These are phyloP conservation scores for Candida ortonii DNA, from an alignment of 805 yeast species.

Conservation along the genomic window DNA sequence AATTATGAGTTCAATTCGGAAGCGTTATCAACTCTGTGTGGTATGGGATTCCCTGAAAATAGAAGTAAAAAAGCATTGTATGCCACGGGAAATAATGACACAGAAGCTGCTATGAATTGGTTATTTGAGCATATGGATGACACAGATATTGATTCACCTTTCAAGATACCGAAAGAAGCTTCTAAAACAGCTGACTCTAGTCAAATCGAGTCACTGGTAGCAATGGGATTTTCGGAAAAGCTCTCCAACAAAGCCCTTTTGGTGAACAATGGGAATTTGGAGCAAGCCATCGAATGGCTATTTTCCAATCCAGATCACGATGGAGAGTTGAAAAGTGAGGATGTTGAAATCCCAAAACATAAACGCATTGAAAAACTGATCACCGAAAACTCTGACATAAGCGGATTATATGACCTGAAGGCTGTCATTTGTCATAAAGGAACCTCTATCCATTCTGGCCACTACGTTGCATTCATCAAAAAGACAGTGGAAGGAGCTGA, in stretches of 20 bases:
- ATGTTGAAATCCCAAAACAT: constrained; percentile 5
- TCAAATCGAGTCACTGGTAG: constrained; percentile 45
- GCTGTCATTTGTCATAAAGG: constrained; percentile 89
- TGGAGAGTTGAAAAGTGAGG: constrained; percentile 43
- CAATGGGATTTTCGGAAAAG: constrained; percentile 75
- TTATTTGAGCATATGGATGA: constrained; percentile 87
- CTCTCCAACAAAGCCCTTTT: constrained; percentile 73
- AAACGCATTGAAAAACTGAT: constrained; percentile 14
- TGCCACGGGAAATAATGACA: constrained; percentile 60
- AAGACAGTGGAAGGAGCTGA: constrained; percentile 38
- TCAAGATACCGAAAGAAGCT: constrained; percentile 29
- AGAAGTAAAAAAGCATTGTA: constrained; percentile 66
- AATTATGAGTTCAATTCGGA: constrained; percentile 54
- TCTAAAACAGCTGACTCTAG: constrained; percentile 33
- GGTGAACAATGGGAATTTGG: constrained; percentile 57
- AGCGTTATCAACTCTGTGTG: constrained; percentile 51
- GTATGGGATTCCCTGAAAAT: constrained; percentile 85
- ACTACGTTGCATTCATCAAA: constrained; percentile 76
- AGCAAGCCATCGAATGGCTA: constrained; percentile 87
- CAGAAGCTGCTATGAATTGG: constrained; percentile 87
- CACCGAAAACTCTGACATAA: constrained; percentile 1
- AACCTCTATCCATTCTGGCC: constrained; percentile 85
- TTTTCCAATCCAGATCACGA: constrained; percentile 78
- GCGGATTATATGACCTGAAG: constrained; percentile 42
- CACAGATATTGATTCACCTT: constrained; percentile 66